Percentiles rank a stretch among this genome's conserved stretches.
Evolutionary conservation across 2,329 filamentous ascomycete genomes (phyloP).

Genomic region (Thelonectria blattea): DNA sequence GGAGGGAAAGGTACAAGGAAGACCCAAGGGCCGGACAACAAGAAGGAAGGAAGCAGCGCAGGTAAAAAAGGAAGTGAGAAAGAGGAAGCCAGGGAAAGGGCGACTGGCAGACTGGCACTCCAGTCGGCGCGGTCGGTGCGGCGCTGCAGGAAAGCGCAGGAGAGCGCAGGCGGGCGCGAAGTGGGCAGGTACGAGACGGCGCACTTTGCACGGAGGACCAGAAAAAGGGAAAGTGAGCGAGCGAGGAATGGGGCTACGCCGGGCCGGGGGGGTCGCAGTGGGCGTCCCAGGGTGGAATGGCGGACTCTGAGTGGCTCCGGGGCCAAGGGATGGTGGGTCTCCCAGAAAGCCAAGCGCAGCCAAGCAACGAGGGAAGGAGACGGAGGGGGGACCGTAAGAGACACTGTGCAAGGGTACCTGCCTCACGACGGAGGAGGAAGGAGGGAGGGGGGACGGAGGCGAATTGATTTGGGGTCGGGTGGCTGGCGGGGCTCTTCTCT

Average conservation of each 20-base stretch:
- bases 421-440: not conserved
- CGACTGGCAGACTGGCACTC: conserved; percentile 2
- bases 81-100: not conserved
- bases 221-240: conserved; percentile 15
- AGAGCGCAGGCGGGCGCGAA: conserved; percentile 26
- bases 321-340: conserved; percentile 20
- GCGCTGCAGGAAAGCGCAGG: conserved; percentile 21
- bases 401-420: conserved; percentile 38
- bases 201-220: conserved; percentile 7
- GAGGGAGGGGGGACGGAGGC: not conserved
- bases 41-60: conserved; percentile 12
- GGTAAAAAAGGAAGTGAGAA: conserved; percentile 1
- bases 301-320: conserved; percentile 11
- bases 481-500: not conserved
- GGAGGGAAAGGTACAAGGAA: conserved; percentile 26
- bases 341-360: conserved; percentile 19
- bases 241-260: conserved; percentile 18
- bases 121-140: conserved; percentile 13
- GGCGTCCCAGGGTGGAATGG: conserved; percentile 19
- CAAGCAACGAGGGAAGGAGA: conserved; percentile 3
- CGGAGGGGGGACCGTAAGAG: conserved; percentile 26
- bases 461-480: not conserved
- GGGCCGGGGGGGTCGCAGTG: conserved; percentile 9
- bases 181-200: conserved; percentile 7
- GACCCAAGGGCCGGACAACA: not conserved